Base-by-base conservation (phyloP, 1,284 basidiomycete species). In the Rhodotorula sp. region DNA sequence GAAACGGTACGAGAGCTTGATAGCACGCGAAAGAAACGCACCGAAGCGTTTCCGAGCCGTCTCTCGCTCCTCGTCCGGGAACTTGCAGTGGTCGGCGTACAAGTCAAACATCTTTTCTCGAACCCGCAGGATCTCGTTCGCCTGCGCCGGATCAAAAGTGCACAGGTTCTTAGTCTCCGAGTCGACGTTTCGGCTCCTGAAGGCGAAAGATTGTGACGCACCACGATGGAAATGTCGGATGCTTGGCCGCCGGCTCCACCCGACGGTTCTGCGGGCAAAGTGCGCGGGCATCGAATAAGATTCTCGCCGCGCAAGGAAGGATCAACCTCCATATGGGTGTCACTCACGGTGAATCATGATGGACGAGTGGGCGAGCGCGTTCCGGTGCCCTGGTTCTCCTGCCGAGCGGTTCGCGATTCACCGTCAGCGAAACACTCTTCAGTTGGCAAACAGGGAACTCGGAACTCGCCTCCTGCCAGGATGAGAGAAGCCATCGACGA, bases 221-320 rank as follows among this genome's bases (percentile, higher is more conserved):
- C 93, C 78, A 94, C 92, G 71, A 97, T 93, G 21, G 92, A 92
- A 74, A 97, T 94, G 83, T 97, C 93, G 58, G 90, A 90, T 34
- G 94, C 93, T 82, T 94, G 93, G 5, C 93, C 93, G 48, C 90
- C 90, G 48, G 93, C 93, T 49, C 93, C 94, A 62, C 94, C 93
- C 29, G 92, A 95, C 0, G 93, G 94, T 83, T 97, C 73, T 74
- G 68, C 34, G 6, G 39, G 29, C 20, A 23, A 3, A 31, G 34
- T 23, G 10, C 29, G n/a, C 15, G 48, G 14, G 8, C 26, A 21
- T 14, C 18, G 16, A 23, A 12, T 43, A 3, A n/a, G 6, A 18
- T 34, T 43, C 12, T 18, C 20, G 20, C 21, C 31, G 20, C n/a
- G 29, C 43, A 59, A 29, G n/a, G 10, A 31, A 34, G 34, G 20